A percentile compares a stretch with the other conserved stretches of the same genome.
These are phyloP conservation scores for Cladosporium austrohemisphaericum DNA, from an alignment of 2,329 filamentous ascomycete species.

Conservation along the genomic window DNA sequence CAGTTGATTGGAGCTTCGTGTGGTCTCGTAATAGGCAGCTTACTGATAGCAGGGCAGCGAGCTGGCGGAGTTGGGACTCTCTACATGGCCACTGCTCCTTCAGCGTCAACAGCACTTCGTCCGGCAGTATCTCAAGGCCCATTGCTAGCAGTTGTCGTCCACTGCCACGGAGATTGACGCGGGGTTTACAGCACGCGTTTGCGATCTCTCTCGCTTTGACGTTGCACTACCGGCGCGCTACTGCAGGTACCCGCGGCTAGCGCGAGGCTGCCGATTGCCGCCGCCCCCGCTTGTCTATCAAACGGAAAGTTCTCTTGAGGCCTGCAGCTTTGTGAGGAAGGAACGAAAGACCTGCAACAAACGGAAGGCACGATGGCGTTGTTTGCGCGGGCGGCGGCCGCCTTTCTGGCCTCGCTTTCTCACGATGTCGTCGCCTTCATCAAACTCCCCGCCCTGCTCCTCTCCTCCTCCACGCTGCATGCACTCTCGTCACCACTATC, in stretches of 20 bases:
- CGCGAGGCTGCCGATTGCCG: not conserved
- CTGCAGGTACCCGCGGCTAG: conserved; percentile 3
- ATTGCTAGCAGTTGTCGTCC: conserved; percentile 1
- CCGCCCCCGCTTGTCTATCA: not conserved
- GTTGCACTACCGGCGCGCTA: not conserved
- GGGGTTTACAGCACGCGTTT: conserved; percentile 1
- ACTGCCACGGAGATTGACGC: not conserved
- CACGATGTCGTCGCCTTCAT: conserved; percentile 16
- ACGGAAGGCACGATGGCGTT: conserved; percentile 20
- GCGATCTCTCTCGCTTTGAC: not conserved
- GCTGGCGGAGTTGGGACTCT: conserved; percentile 46
- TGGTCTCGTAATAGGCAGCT: conserved; percentile 16
- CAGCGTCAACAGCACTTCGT: conserved; percentile 26
- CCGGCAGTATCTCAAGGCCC: conserved; percentile 22
- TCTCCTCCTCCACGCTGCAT: conserved; percentile 18
- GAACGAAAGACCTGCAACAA: not conserved
- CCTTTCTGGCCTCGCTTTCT: conserved; percentile 16
- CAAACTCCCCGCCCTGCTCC: conserved; percentile 12
- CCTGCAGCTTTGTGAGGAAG: not conserved
- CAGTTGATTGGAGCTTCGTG: not conserved
- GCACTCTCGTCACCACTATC: conserved; percentile 20
- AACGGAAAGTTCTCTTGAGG: conserved; percentile 5
- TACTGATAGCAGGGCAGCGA: conserved; percentile 46
- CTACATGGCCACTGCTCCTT: conserved; percentile 34
- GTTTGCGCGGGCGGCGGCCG: conserved; percentile 16